Percentiles rank a stretch among this genome's conserved stretches.
phyloP scores from a whole-genome alignment of 2,329 filamentous ascomycete species.

The Alternaria longipes region DNA sequence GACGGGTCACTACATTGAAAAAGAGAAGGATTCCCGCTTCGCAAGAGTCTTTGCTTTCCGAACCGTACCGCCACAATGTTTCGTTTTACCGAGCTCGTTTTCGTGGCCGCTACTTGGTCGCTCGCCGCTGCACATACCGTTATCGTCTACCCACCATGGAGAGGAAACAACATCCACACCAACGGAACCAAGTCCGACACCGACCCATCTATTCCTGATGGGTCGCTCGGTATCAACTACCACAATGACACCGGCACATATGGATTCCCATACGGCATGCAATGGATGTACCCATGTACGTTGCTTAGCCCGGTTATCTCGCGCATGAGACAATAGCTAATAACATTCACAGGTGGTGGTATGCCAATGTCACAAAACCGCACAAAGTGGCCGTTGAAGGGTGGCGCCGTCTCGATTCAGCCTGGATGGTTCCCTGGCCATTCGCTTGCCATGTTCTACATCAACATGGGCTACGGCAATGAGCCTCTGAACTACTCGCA shows the following conservation, averaged over 20 bases:
- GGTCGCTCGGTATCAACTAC: constrained; percentile 57
- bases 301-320: constrained; percentile 21
- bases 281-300: constrained; percentile 96
- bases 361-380: constrained; percentile 80
- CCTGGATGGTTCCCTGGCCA: constrained; percentile 97
- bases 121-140: constrained; percentile 76
- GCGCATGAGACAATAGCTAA: constrained; percentile 17
- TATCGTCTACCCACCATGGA: constrained; percentile 84
- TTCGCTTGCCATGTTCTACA: constrained; percentile 79
- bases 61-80: constrained; percentile 38
- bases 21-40: constrained; percentile 17
- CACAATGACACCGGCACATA: constrained; percentile 58
- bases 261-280: constrained; percentile 84
- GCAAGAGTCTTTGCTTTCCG: constrained; percentile 1
- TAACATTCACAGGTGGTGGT: constrained; percentile 74
- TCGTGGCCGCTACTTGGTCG: constrained; percentile 47
- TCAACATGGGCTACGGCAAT: constrained; percentile 88
- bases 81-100: constrained; percentile 44
- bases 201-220: constrained; percentile 46
- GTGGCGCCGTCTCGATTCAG: constrained; percentile 88
- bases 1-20: constrained; percentile 13
- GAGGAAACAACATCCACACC: constrained; percentile 84
- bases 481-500: constrained; percentile 88
- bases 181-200: constrained; percentile 67
- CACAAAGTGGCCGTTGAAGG: constrained; percentile 88